A percentile compares a stretch with the other conserved stretches of the same genome.
Evolutionary conservation across 2,329 filamentous ascomycete species (phyloP).

Genomic region (Sporothrix variecibatus): DNA sequence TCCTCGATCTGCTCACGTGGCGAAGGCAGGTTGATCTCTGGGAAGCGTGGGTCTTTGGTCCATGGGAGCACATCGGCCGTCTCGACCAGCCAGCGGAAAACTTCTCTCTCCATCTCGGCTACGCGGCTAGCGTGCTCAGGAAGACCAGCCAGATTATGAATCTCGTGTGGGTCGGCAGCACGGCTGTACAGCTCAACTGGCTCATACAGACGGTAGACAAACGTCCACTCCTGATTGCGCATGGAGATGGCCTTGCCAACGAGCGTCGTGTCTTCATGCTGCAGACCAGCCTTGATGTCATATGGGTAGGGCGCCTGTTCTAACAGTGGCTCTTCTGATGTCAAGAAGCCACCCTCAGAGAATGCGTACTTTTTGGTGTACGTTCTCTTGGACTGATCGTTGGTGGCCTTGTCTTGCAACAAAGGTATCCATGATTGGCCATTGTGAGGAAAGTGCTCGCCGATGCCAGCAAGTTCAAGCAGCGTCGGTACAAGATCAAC

Average conservation of each 20-base stretch:
- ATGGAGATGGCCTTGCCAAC: conserved; percentile 48
- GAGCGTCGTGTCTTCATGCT: conserved; percentile 47
- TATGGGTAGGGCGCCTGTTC: conserved; percentile 49
- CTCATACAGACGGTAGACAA: conserved; percentile 50
- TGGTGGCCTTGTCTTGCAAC: conserved; percentile 26
- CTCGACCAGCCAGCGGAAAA: conserved; percentile 42
- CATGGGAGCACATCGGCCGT: neutral
- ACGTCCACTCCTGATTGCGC: conserved; percentile 44
- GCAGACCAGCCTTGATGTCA: conserved; percentile 48
- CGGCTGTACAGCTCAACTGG: conserved; percentile 47
- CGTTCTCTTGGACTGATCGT: conserved; percentile 31
- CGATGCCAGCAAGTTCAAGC: conserved; percentile 43
- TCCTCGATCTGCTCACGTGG: conserved; percentile 20
- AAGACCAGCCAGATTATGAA: conserved; percentile 43
- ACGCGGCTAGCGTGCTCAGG: conserved; percentile 33
- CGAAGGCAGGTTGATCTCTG: neutral
- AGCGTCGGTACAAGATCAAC: conserved; percentile 50
- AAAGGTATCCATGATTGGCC: conserved; percentile 41
- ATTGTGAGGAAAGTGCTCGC: conserved; percentile 45
- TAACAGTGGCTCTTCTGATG: conserved; percentile 47
- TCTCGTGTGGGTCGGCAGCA: conserved; percentile 41
- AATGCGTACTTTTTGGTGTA: conserved; percentile 44
- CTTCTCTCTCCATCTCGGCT: conserved; percentile 36
- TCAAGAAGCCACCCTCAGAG: conserved; percentile 49
- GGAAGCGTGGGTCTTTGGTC: conserved; percentile 5